These are phyloP conservation scores for Yamadazyma tumulicola DNA, from an alignment of 805 yeast species.

Conservation along the genomic window DNA sequence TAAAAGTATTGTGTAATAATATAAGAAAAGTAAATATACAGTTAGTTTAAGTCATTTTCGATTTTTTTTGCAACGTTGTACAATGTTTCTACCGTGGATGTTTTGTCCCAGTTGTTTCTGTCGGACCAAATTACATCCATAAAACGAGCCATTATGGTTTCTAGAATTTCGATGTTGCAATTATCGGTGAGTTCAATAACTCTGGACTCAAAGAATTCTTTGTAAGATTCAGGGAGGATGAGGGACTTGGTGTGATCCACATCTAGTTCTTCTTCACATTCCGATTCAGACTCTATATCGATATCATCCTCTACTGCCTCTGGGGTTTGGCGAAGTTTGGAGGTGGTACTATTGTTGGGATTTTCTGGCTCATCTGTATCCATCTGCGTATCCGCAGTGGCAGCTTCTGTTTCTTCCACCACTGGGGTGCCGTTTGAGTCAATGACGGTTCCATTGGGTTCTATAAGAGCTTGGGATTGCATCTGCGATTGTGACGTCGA, in stretches of 20 bases:
- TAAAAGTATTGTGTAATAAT: constrained; percentile 16
- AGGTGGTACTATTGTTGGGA: not conserved
- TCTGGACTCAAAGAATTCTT: constrained; percentile 21
- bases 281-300: constrained; percentile 24
- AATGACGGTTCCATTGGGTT: constrained; percentile 2
- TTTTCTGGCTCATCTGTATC: not conserved
- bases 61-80: constrained; percentile 17
- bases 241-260: constrained; percentile 6
- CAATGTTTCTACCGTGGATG: constrained; percentile 31
- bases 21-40: constrained; percentile 4
- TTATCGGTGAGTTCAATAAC: constrained; percentile 30
- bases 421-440: constrained; percentile 1
- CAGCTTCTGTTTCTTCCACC: not conserved
- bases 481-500: not conserved
- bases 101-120: constrained; percentile 48
- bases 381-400: not conserved
- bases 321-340: not conserved
- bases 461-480: constrained; percentile 4
- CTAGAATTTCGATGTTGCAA: constrained; percentile 35
- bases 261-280: constrained; percentile 25
- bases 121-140: constrained; percentile 73
- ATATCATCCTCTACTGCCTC: constrained; percentile 2
- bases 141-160: constrained; percentile 53
- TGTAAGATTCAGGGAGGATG: constrained; percentile 6
- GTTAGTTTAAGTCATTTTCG: constrained; percentile 6